phyloP scores from a whole-genome alignment of 2,329 filamentous ascomycete species.

The Beauveria sp. region DNA sequence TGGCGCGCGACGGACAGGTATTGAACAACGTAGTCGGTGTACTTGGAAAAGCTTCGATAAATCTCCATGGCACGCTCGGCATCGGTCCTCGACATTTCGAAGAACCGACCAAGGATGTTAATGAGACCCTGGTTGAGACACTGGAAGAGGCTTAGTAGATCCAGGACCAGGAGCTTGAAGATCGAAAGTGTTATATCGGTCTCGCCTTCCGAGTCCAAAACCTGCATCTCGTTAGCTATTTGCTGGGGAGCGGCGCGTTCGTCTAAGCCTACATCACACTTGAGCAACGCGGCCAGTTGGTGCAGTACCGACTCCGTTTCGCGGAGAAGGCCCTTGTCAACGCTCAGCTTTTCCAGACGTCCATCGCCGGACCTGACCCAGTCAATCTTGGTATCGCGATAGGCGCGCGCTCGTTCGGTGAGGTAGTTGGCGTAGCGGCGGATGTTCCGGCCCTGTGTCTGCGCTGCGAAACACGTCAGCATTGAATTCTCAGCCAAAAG shows the following conservation, averaged over 20 bases:
- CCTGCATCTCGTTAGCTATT: conserved; percentile 38
- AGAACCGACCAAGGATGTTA: conserved; percentile 93
- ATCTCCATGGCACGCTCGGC: conserved; percentile 87
- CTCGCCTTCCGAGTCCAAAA: conserved; percentile 80
- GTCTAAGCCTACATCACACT: conserved; percentile 67
- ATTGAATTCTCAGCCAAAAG: background rate
- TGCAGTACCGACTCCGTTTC: conserved; percentile 88
- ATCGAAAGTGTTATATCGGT: conserved; percentile 96
- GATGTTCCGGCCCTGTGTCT: conserved; percentile 93
- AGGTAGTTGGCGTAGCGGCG: conserved; percentile 86
- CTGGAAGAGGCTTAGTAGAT: conserved; percentile 84
- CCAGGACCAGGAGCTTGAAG: conserved; percentile 83
- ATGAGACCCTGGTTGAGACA: conserved; percentile 96
- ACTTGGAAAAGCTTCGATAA: conserved; percentile 84
- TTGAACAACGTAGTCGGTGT: conserved; percentile 87
- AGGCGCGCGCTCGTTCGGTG: conserved; percentile 72
- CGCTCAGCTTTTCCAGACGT: conserved; percentile 73
- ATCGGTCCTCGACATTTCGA: conserved; percentile 93
- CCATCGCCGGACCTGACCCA: conserved; percentile 80
- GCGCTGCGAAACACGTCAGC: conserved; percentile 47
- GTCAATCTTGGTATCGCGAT: conserved; percentile 76
- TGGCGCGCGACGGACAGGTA: conserved; percentile 82
- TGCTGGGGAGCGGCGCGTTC: no score
- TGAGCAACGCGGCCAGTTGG: conserved; percentile 76
- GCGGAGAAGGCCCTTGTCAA: conserved; percentile 86